Conservation (phyloP, 768 basidiomycete species). For the Paxillus ammoniavirescens region DNA sequence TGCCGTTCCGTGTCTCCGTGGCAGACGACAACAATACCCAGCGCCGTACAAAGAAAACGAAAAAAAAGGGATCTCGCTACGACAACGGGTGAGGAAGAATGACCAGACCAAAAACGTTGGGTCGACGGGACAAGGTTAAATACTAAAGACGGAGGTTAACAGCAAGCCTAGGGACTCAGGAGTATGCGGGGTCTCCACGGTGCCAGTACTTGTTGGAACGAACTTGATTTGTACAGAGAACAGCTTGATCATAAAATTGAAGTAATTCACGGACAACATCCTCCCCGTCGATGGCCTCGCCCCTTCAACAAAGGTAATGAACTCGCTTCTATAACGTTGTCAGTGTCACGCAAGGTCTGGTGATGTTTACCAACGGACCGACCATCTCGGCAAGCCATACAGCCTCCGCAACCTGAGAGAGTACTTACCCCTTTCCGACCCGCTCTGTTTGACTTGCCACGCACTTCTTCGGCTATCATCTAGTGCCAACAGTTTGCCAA, state of each 20-base stretch:
- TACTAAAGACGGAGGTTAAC: slow-evolving; percentile 5
- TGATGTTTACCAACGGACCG: slow-evolving; percentile 22
- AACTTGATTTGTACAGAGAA: slow-evolving; percentile 9
- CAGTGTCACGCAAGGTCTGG: slow-evolving; percentile 22
- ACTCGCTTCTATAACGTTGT: slow-evolving; percentile 24
- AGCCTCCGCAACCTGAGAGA: slow-evolving; percentile 2
- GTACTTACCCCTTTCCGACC: neutral
- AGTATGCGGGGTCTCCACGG: slow-evolving; percentile 30
- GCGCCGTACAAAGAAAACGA: slow-evolving; percentile 6
- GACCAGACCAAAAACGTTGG: neutral
- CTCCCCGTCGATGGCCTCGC: slow-evolving; percentile 14
- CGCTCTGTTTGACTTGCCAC: neutral
- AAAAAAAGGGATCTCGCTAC: neutral
- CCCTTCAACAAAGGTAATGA: slow-evolving; percentile 22
- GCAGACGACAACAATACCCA: slow-evolving; percentile 15
- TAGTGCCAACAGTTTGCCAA: no score
- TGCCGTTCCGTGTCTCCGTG: slow-evolving; percentile 28
- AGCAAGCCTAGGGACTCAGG: slow-evolving; percentile 5
- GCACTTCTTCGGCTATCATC: neutral
- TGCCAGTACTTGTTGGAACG: slow-evolving; percentile 17
- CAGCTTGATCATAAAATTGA: slow-evolving; percentile 7
- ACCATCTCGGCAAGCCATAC: neutral
- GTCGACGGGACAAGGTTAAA: slow-evolving; percentile 13
- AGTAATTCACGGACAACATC: slow-evolving; percentile 17
- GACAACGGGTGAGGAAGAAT: slow-evolving; percentile 4